Evolutionary conservation across 169 alveolate species (phyloP).

Genomic region (Perkinsus olseni): DNA sequence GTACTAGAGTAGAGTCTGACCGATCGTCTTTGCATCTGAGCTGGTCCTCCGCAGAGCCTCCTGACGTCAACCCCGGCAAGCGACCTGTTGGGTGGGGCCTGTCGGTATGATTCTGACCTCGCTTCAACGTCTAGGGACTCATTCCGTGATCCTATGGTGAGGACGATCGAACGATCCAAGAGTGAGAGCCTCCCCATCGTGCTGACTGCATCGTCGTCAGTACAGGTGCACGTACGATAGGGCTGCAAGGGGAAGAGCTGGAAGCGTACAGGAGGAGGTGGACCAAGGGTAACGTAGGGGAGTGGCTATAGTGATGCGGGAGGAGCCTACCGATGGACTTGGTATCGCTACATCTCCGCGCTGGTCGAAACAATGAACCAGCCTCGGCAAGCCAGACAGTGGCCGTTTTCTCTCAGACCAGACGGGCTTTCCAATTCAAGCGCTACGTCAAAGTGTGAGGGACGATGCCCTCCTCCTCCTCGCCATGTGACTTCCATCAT

Average conservation of each 20-base stretch:
- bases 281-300: background rate
- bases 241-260: background rate
- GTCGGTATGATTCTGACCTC: background rate
- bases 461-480: too few relatives aligned
- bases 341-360: too few relatives aligned
- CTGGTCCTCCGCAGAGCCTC: background rate
- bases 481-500: too few relatives aligned
- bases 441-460: background rate
- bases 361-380: too few relatives aligned
- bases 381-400: background rate
- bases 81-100: background rate
- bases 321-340: too few relatives aligned
- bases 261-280: background rate
- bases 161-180: background rate
- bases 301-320: background rate
- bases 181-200: too few relatives aligned
- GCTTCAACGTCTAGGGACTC: background rate
- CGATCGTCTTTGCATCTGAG: too few relatives aligned
- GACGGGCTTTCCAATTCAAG: background rate
- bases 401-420: background rate
- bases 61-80: background rate
- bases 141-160: background rate
- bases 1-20: too few relatives aligned
- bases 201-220: background rate
- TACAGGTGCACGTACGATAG: background rate